Evolutionary conservation across 257 asterid species (phyloP).

Genomic region (Mitragyna speciosa): DNA sequence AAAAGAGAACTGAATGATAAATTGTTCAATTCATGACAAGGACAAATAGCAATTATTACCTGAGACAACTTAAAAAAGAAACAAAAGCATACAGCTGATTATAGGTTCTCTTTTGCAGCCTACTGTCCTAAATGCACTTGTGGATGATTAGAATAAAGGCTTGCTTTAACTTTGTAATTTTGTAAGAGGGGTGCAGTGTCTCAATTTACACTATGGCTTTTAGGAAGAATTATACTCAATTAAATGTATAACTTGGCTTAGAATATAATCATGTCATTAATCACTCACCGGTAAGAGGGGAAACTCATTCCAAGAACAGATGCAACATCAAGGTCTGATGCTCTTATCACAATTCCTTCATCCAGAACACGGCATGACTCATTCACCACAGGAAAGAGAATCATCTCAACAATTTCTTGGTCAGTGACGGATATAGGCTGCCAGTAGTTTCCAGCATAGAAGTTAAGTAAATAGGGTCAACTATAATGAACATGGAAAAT

Average conservation of each 20-base stretch:
- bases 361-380: slow-evolving; percentile 94
- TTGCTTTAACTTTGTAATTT: background rate
- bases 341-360: slow-evolving; percentile 79
- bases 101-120: background rate
- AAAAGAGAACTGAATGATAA: background rate
- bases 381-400: slow-evolving; percentile 89
- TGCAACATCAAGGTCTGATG: slow-evolving; percentile 92
- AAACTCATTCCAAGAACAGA: slow-evolving; percentile 97
- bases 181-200: background rate
- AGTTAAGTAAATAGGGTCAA: slow-evolving; percentile 5
- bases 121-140: background rate
- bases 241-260: background rate
- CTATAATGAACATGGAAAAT: background rate
- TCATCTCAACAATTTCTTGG: slow-evolving; percentile 86
- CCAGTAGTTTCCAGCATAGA: slow-evolving; percentile 23
- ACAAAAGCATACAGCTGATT: background rate
- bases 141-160: background rate
- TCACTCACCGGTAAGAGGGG: slow-evolving; percentile 86
- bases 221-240: background rate
- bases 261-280: background rate
- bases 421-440: slow-evolving; percentile 88
- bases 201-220: background rate
- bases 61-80: background rate
- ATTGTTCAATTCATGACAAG: background rate
- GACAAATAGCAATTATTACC: background rate